Evolutionary conservation across 306 rosid species (phyloP).

Genomic region (Betula pendula): DNA sequence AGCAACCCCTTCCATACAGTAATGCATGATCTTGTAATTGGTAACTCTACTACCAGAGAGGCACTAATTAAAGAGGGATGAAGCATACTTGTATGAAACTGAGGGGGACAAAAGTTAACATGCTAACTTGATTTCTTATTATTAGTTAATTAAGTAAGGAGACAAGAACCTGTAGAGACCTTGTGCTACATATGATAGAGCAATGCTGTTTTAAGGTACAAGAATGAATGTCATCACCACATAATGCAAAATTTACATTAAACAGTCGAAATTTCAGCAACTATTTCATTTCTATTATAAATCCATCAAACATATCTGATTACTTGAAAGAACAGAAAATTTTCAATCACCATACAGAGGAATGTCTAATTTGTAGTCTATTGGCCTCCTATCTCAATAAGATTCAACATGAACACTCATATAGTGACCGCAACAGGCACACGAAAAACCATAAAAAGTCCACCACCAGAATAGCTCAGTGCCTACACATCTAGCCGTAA

Average conservation of each 20-base stretch:
- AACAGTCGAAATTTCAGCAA: background rate
- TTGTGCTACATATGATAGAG: background rate
- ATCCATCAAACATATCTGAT: background rate
- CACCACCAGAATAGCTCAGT: background rate
- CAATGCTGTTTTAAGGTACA: background rate
- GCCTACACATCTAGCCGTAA: background rate
- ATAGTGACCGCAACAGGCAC: background rate
- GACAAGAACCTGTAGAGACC: background rate
- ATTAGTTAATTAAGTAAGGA: background rate
- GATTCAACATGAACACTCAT: background rate
- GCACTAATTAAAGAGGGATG: constrained; percentile 20
- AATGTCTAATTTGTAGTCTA: background rate
- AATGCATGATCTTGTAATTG: background rate
- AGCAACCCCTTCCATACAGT: background rate
- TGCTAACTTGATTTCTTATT: background rate
- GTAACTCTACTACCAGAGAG: constrained; percentile 23
- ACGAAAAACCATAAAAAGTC: background rate
- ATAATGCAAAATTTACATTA: background rate
- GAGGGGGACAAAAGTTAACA: constrained; percentile 2
- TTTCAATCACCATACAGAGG: background rate
- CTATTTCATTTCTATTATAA: background rate
- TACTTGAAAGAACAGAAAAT: background rate
- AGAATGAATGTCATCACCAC: background rate
- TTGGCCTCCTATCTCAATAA: background rate
- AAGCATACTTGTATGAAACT: constrained; percentile 3